Percentiles rank a stretch among this genome's conserved stretches.
Conservation (phyloP, 106 monocot species). For the Xerophyta viscosa region DNA sequence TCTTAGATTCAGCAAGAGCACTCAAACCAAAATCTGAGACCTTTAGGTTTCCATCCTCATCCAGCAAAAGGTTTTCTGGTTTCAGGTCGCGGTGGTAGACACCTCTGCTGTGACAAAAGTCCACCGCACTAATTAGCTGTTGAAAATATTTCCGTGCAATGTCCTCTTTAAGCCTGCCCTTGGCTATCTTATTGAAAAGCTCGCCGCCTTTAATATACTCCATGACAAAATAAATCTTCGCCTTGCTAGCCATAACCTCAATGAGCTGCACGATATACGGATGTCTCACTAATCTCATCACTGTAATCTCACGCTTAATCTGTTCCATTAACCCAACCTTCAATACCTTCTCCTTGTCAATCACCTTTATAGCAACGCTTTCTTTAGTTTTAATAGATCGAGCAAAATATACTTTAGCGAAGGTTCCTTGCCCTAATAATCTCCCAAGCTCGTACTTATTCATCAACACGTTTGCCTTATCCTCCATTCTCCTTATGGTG, state of each 20-base stretch:
- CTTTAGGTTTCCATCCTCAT: conserved; percentile 48
- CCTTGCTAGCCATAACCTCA: no score
- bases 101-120: conserved; percentile 58
- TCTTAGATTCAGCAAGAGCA: conserved; percentile 43
- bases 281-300: conserved; percentile 32
- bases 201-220: conserved; percentile 60
- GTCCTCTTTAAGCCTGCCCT: conserved; percentile 52
- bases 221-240: conserved; percentile 40
- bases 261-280: conserved; percentile 28
- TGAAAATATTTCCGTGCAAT: conserved; percentile 52
- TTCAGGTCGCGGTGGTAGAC: no score
- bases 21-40: conserved; percentile 69
- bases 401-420: conserved; percentile 64
- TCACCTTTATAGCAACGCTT: conserved; percentile 53
- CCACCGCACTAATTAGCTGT: conserved; percentile 51
- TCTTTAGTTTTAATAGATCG: conserved; percentile 28
- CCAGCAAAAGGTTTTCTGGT: conserved; percentile 57
- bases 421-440: conserved; percentile 57
- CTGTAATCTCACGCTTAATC: conserved; percentile 36
- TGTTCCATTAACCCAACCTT: conserved; percentile 30
- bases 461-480: conserved; percentile 29
- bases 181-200: conserved; percentile 43
- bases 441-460: conserved; percentile 54
- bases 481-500: conserved; percentile 22
- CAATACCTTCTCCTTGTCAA: conserved; percentile 54